Percentiles rank a stretch among this genome's conserved stretches.
phyloP scores from a whole-genome alignment of 23 red algal genomes.

The Gracilaria domingensis region DNA sequence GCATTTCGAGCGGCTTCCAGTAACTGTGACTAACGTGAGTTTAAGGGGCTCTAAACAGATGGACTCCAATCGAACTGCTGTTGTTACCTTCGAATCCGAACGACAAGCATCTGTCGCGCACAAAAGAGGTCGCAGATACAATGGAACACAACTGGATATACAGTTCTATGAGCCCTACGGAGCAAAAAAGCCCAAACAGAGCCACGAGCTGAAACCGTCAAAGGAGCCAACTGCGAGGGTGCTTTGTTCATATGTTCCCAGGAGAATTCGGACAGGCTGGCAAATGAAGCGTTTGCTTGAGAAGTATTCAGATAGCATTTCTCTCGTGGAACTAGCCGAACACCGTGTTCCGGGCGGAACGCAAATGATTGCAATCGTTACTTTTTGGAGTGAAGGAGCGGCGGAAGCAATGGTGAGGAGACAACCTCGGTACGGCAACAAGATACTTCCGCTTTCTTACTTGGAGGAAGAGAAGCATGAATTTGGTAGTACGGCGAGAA shows the following conservation, averaged over 20 bases:
- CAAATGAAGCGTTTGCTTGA: conserved; percentile 30
- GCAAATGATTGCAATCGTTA: conserved; percentile 45
- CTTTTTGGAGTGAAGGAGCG: conserved; percentile 3
- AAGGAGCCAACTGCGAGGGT: neutral
- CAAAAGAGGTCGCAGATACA: neutral
- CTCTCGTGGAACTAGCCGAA: neutral
- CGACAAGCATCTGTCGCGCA: conserved; percentile 35
- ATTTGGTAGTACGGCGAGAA: neutral
- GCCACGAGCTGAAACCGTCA: neutral
- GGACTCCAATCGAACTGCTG: conserved; percentile 26
- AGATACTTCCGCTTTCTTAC: conserved; percentile 1
- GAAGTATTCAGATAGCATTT: conserved; percentile 1
- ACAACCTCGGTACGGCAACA: conserved; percentile 33
- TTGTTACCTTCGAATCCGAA: conserved; percentile 47
- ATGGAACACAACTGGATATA: conserved; percentile 5
- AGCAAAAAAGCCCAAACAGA: neutral
- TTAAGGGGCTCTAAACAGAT: conserved; percentile 25
- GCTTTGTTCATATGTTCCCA: conserved; percentile 30
- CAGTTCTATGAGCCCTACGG: conserved; percentile 10
- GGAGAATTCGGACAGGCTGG: conserved; percentile 5
- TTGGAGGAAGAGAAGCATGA: neutral
- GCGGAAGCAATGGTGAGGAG: conserved; percentile 17
- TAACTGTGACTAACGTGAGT: conserved; percentile 20
- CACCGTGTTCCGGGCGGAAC: neutral
- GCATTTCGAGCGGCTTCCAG: conserved; percentile 23